phyloP scores from a whole-genome alignment of 208 protist genomes.

The Acanthamoeba sp. region DNA sequence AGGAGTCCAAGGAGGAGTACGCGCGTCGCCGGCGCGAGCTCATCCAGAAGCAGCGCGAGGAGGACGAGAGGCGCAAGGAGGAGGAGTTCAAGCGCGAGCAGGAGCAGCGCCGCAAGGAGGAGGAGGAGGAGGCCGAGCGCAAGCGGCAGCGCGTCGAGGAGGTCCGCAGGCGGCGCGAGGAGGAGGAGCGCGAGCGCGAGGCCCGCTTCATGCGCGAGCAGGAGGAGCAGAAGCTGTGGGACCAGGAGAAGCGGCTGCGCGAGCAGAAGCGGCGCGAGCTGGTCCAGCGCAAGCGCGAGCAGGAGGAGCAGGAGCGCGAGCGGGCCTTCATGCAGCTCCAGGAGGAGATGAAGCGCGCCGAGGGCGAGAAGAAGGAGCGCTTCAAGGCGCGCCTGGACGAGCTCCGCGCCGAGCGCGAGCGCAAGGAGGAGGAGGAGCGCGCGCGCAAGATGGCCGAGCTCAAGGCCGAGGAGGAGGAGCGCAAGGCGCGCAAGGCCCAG shows the following conservation, averaged over 20 bases:
- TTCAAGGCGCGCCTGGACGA: neutral
- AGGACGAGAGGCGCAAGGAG: slow-evolving; percentile 59
- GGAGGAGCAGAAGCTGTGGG: neutral
- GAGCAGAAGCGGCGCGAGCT: neutral
- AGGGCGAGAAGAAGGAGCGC: slow-evolving; percentile 29
- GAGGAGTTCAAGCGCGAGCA: neutral
- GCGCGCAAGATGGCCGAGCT: slow-evolving; percentile 8
- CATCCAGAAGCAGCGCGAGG: neutral
- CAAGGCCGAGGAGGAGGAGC: slow-evolving; percentile 27
- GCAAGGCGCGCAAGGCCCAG: neutral
- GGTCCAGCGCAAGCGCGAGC: neutral
- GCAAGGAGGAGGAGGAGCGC: slow-evolving; percentile 65
- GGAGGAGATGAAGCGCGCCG: neutral
- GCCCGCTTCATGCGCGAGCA: slow-evolving; percentile 24
- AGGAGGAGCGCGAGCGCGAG: slow-evolving; percentile 44
- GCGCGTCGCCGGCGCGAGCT: neutral
- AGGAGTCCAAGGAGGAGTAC: slow-evolving; percentile 64
- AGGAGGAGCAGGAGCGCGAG: neutral
- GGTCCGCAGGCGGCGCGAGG: neutral
- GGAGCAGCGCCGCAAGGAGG: slow-evolving; percentile 57
- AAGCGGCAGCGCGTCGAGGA: slow-evolving; percentile 3
- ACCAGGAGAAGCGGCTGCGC: neutral
- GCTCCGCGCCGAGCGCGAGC: slow-evolving; percentile 18
- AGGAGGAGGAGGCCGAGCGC: slow-evolving; percentile 25
- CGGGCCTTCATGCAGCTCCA: slow-evolving; percentile 5